phyloP scores from a whole-genome alignment of 2,329 filamentous ascomycete species.

The Fusarium mexicanum region DNA sequence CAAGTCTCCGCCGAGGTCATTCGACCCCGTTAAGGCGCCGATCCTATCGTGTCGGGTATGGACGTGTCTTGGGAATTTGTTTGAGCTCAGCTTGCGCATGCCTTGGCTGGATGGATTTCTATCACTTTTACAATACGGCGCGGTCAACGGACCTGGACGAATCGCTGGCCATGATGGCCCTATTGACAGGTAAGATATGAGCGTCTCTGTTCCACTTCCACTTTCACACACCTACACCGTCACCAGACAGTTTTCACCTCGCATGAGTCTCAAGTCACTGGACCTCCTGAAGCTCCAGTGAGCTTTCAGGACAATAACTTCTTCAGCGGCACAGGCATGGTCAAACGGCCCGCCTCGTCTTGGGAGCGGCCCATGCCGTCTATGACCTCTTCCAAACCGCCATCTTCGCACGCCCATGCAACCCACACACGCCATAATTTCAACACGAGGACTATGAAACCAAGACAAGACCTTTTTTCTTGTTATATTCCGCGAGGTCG shows the following conservation, averaged over 20 bases:
- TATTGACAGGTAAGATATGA: slow-evolving; percentile 84
- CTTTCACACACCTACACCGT: slow-evolving; percentile 30
- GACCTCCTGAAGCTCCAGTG: slow-evolving; percentile 53
- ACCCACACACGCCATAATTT: slow-evolving; percentile 15
- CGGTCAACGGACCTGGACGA: slow-evolving; percentile 77
- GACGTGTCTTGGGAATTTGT: slow-evolving; percentile 75
- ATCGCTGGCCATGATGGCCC: slow-evolving; percentile 79
- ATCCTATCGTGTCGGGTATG: slow-evolving; percentile 82
- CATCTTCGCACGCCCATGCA: slow-evolving; percentile 25
- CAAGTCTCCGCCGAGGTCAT: slow-evolving; percentile 37
- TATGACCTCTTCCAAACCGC: slow-evolving; percentile 6
- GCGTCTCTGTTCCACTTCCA: slow-evolving; percentile 45
- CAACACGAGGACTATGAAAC: slow-evolving; percentile 3
- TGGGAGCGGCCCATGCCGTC: slow-evolving; percentile 31
- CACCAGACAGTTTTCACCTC: slow-evolving; percentile 49
- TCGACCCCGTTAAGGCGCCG: slow-evolving; percentile 60
- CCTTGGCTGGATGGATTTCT: slow-evolving; percentile 85
- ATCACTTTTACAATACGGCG: slow-evolving; percentile 78
- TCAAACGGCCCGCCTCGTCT: slow-evolving; percentile 31
- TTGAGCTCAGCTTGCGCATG: slow-evolving; percentile 83
- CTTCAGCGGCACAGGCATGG: slow-evolving; percentile 25
- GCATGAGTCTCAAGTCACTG: slow-evolving; percentile 59
- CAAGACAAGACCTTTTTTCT: slow-evolving; percentile 4
- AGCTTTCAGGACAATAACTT: slow-evolving; percentile 42
- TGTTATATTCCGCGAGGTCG: slow-evolving; percentile 22